Evolutionary conservation across 179 eudicot species (phyloP).

Genomic region (Spinacia oleracea): DNA sequence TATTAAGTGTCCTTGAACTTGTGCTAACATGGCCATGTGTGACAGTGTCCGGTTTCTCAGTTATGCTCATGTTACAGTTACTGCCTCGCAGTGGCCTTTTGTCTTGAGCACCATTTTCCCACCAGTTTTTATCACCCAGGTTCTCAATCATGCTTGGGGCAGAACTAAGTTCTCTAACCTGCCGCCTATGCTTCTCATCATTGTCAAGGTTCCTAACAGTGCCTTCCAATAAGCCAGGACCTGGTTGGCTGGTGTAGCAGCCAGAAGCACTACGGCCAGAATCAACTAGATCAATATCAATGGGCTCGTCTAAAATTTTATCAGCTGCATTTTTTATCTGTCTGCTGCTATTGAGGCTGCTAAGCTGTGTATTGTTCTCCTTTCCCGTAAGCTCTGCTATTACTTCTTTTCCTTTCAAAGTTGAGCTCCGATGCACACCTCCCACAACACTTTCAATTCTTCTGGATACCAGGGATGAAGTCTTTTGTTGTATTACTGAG

Average conservation of each 20-base stretch:
- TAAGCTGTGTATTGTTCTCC: conserved; percentile 22
- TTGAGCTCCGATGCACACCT: conserved; percentile 19
- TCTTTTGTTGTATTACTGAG: conserved; percentile 24
- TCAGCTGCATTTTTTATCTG: conserved; percentile 22
- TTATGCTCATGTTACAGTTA: not conserved
- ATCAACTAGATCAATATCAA: conserved; percentile 20
- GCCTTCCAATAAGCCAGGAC: conserved; percentile 9
- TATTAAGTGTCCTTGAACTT: conserved; percentile 13
- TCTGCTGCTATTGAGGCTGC: conserved; percentile 22
- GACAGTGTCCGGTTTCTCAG: conserved; percentile 6
- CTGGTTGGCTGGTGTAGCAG: conserved; percentile 15
- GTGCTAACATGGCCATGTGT: not conserved
- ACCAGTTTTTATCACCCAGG: conserved; percentile 11
- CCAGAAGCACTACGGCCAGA: conserved; percentile 14
- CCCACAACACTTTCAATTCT: conserved; percentile 19
- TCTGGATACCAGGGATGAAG: conserved; percentile 23
- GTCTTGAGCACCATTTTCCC: conserved; percentile 20
- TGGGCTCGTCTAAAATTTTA: conserved; percentile 19
- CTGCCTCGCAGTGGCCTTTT: conserved; percentile 20
- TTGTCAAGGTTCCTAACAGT: conserved; percentile 14
- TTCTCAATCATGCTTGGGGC: conserved; percentile 16
- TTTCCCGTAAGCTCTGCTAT: conserved; percentile 19
- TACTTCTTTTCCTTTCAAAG: conserved; percentile 19
- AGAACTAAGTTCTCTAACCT: conserved; percentile 21
- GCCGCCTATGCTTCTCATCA: conserved; percentile 10